Evolutionary conservation across 257 asterid species (phyloP).

Genomic region (Striga asiatica): DNA sequence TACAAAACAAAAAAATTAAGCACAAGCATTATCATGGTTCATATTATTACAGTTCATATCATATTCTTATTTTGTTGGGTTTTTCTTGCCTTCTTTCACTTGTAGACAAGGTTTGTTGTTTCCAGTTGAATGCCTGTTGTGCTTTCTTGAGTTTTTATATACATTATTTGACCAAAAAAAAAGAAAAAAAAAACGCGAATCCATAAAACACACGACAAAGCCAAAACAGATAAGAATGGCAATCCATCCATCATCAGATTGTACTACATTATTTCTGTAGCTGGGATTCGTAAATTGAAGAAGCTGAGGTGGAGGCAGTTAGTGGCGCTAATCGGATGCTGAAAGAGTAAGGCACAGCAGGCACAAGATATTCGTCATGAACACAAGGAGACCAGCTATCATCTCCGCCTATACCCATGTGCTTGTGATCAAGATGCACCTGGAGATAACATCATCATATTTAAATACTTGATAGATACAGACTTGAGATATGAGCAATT

Average conservation of each 20-base stretch:
- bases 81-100: no score
- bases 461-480: neutral
- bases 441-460: slow-evolving; percentile 16
- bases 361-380: slow-evolving; percentile 69
- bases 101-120: no score
- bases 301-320: slow-evolving; percentile 35
- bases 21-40: no score
- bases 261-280: slow-evolving; percentile 13
- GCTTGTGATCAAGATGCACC: slow-evolving; percentile 98
- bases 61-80: no score
- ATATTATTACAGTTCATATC: no score
- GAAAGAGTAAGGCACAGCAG: slow-evolving; percentile 63
- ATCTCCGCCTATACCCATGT: slow-evolving; percentile 94
- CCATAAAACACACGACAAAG: neutral
- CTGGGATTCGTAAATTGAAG: slow-evolving; percentile 46
- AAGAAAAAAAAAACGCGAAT: no score
- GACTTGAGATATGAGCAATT: neutral
- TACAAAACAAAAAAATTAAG: no score
- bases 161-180: no score
- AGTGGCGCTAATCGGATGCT: slow-evolving; percentile 55
- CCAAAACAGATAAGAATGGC: neutral
- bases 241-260: neutral
- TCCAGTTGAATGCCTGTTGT: no score
- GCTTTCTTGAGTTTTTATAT: no score
- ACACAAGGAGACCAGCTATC: slow-evolving; percentile 98